Base-by-base conservation (phyloP, 495 filamentous ascomycete species). In the Xylaria flabelliformis region DNA sequence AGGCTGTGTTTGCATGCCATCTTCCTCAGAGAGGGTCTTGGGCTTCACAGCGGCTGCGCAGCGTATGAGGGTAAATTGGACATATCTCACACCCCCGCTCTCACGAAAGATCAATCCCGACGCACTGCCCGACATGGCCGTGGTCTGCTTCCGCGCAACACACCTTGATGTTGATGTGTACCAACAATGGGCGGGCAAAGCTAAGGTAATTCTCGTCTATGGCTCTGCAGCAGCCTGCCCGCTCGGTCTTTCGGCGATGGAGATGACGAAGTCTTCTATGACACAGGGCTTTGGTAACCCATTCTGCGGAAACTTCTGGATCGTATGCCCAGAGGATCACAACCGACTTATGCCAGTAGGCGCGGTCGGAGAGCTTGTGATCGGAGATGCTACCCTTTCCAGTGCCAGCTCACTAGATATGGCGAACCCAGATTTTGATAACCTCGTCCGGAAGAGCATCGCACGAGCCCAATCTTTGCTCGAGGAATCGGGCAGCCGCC, bases 1-100 rank as follows among this genome's bases (percentile, higher is more conserved):
- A 7, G 86, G 81, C 24, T 85, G 83, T 67, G 79, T 88, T 34
- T 88, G 86, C 67, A 75, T 88, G 29, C 85, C 85, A 3, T 85
- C 83, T 5, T 75, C 82, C 1, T 62, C 70, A 0, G 85, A 86
- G 65, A 77, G 78, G 34, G 67, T 84, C 19, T 66, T 75, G 34
- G 79, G 79, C 46, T 82, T 82, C 66, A 80, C 76, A 9, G 82
- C 63, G 1, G 82, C 83, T 9, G 82, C 84, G 15, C 81, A 79
- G 51, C 75, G 84, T 5, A 85, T 86, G 82, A 75, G 81, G 17
- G 83, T 85, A 48, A 86, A 83, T 67, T 86, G 83, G 84, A 81
- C 82, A 1, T 85, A 83, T 75, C 79, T 86, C 73, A 86, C 85
- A 0, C 84, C 85, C 1, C 71, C 81, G 0, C 73, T 86, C 29